A percentile compares a stretch with the other conserved stretches of the same genome.
These are phyloP conservation scores for Venturia asperata DNA, from an alignment of 2,329 filamentous ascomycete genomes.

Conservation along the genomic window DNA sequence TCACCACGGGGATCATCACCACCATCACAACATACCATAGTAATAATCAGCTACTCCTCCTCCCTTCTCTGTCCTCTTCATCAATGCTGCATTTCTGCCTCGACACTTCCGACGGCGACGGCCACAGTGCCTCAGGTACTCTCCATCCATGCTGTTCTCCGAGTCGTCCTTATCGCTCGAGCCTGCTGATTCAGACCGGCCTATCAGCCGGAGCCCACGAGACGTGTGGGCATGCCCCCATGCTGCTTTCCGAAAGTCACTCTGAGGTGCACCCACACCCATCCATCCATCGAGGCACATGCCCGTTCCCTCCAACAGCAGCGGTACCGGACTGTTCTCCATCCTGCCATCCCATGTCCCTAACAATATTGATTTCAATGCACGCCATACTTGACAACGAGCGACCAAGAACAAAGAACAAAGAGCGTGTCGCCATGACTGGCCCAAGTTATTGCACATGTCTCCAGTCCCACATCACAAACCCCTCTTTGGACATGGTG, in stretches of 20 bases:
- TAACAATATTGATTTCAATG: not conserved
- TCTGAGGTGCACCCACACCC: too few relatives aligned
- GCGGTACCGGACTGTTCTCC: not conserved
- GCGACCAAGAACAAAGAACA: not conserved
- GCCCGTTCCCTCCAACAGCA: not conserved
- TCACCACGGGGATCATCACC: too few relatives aligned
- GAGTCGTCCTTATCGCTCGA: not conserved
- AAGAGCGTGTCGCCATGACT: not conserved
- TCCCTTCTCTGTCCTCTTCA: too few relatives aligned
- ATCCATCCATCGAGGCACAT: not conserved
- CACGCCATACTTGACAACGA: not conserved
- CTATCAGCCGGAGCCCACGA: too few relatives aligned
- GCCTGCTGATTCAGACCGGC: not conserved
- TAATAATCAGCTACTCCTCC: too few relatives aligned
- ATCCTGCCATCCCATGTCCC: not conserved
- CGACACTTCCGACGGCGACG: too few relatives aligned
- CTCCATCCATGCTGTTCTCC: not conserved
- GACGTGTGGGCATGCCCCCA: too few relatives aligned
- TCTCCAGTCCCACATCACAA: not conserved
- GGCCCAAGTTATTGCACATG: not conserved
- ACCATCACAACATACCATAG: too few relatives aligned
- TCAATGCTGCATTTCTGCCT: too few relatives aligned
- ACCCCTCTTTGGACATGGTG: not conserved
- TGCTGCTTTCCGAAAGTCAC: too few relatives aligned
- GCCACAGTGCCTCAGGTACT: too few relatives aligned